Percentiles rank a stretch among this genome's conserved stretches.
These are phyloP conservation scores for Coriaria nepalensis DNA, from an alignment of 306 rosid species.

Conservation along the genomic window DNA sequence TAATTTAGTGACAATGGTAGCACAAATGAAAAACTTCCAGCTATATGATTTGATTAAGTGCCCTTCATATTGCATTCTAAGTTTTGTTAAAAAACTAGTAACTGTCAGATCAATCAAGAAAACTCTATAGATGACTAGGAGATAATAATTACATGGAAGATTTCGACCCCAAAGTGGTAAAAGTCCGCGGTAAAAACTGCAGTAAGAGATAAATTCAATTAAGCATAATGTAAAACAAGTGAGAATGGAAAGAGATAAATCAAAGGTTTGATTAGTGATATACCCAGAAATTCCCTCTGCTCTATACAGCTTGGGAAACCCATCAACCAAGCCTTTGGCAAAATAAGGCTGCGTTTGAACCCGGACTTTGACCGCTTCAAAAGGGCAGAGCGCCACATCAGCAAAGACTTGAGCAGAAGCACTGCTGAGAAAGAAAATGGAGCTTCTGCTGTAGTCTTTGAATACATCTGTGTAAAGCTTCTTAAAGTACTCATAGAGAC, in stretches of 20 bases:
- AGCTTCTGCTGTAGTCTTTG: constrained; percentile 22
- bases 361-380: constrained; percentile 53
- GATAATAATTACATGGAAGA: constrained; percentile 53
- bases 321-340: constrained; percentile 54
- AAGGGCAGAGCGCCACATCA: constrained; percentile 59
- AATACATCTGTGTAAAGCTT: constrained; percentile 37
- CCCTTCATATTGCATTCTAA: too few relatives aligned
- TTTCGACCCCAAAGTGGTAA: constrained; percentile 69
- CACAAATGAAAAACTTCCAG: too few relatives aligned
- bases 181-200: constrained; percentile 55
- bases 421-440: constrained; percentile 54
- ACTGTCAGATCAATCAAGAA: neutral
- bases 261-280: neutral
- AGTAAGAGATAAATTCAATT: constrained; percentile 4
- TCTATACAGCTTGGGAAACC: constrained; percentile 43
- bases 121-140: constrained; percentile 5
- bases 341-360: constrained; percentile 46
- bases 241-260: neutral
- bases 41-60: too few relatives aligned
- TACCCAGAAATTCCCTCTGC: constrained; percentile 48
- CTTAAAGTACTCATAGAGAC: constrained; percentile 66
- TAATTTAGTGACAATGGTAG: too few relatives aligned
- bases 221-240: constrained; percentile 7
- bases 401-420: constrained; percentile 57
- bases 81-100: neutral